phyloP scores from a whole-genome alignment of 768 basidiomycete species.

The Mycena olivaceomarginata region DNA sequence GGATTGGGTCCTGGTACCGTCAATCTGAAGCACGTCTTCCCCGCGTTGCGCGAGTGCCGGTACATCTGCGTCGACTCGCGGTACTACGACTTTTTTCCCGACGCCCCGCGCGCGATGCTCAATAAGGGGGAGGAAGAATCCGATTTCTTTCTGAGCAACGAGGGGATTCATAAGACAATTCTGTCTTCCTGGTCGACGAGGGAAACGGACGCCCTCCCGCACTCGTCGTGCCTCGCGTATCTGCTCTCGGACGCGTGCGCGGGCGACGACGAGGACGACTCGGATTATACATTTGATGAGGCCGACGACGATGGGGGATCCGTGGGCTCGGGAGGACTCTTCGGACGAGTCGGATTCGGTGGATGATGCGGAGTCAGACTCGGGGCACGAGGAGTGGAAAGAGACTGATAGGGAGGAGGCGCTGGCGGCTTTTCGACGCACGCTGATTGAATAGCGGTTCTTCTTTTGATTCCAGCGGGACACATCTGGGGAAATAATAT shows the following conservation, averaged over 20 bases:
- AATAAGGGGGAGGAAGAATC: not conserved
- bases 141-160: too few species aligned
- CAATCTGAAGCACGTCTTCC: not conserved
- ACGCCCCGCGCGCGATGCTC: not conserved
- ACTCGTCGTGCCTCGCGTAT: not conserved
- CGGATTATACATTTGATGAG: not conserved
- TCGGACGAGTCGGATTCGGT: slow-evolving; percentile 1
- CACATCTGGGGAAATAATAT: too few species aligned
- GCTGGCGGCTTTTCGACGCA: not conserved
- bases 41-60: not conserved
- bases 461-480: not conserved
- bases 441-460: not conserved
- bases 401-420: not conserved
- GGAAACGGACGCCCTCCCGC: not conserved
- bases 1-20: not conserved
- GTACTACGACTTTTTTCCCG: not conserved
- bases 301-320: not conserved
- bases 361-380: not conserved
- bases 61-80: not conserved
- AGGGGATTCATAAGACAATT: too few species aligned
- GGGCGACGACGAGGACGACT: not conserved
- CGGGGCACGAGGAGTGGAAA: not conserved
- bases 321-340: not conserved
- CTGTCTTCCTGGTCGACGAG: too few species aligned
- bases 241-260: not conserved